phyloP scores from a whole-genome alignment of 2,329 filamentous ascomycete genomes.

The Pseudogymnoascus destructans region DNA sequence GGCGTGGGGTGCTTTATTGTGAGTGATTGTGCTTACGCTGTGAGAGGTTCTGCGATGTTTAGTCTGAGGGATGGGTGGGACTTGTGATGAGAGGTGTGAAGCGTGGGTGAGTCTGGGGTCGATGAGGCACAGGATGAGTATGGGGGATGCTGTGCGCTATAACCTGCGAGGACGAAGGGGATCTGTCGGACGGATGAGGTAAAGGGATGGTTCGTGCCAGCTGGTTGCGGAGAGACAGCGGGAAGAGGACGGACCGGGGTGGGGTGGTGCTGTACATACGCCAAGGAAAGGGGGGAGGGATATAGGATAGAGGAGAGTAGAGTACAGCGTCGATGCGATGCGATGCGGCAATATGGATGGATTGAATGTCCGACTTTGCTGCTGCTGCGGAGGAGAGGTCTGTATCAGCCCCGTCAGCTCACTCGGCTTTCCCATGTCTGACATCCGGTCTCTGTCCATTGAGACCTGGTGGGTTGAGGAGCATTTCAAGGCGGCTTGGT shows the following conservation, averaged over 20 bases:
- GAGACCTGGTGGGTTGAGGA: background rate
- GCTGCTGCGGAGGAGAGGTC: background rate
- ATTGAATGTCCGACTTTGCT: background rate
- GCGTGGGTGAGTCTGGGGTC: background rate
- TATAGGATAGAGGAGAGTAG: background rate
- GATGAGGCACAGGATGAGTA: background rate
- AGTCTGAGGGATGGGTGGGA: background rate
- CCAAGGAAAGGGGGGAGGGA: background rate
- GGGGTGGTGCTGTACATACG: background rate
- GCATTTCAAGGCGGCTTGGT: background rate
- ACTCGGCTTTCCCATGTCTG: background rate
- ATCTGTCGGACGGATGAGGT: background rate
- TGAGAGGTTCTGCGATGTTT: background rate
- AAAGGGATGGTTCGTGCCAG: background rate
- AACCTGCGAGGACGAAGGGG: background rate
- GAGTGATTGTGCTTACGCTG: background rate
- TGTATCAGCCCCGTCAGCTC: background rate
- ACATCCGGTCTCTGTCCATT: background rate
- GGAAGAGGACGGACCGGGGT: background rate
- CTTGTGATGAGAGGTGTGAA: background rate
- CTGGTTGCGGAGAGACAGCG: background rate
- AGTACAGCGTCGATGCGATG: background rate
- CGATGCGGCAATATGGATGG: background rate
- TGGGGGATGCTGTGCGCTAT: background rate
- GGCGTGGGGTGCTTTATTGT: background rate